phyloP scores from a whole-genome alignment of 768 basidiomycete species.

The Cyathus striatus region DNA sequence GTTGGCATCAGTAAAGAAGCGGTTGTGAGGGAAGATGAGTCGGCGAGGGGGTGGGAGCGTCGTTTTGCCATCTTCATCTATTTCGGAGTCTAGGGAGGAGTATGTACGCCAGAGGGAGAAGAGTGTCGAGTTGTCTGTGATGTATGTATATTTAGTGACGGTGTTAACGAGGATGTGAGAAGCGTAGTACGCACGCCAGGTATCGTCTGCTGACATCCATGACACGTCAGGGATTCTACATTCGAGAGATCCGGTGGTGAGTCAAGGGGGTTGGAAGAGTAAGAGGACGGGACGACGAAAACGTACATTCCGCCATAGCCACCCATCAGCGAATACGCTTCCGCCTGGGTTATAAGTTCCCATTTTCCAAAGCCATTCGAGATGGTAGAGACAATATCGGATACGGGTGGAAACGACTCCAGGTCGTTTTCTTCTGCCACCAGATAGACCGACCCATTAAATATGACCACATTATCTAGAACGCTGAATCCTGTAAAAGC shows the following conservation, averaged over 20 bases:
- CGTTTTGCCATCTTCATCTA: constrained; percentile 38
- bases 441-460: constrained; percentile 68
- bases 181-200: constrained; percentile 37
- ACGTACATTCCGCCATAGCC: constrained; percentile 48
- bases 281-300: constrained; percentile 3
- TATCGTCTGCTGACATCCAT: constrained; percentile 56
- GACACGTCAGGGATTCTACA: constrained; percentile 62
- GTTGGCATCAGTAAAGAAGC: constrained; percentile 48
- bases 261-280: constrained; percentile 1
- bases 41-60: constrained; percentile 65
- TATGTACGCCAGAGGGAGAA: constrained; percentile 77
- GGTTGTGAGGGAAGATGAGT: constrained; percentile 68
- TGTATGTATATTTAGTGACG: constrained; percentile 8
- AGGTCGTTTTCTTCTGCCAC: constrained; percentile 55
- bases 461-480: constrained; percentile 75
- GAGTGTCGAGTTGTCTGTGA: constrained; percentile 71
- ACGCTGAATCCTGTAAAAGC: constrained; percentile 66
- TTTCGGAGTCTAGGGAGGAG: constrained; percentile 49
- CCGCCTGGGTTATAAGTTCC: constrained; percentile 47
- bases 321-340: constrained; percentile 47
- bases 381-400: constrained; percentile 42
- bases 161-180: constrained; percentile 7
- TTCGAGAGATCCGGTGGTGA: background rate
- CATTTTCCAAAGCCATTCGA: constrained; percentile 42
- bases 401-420: constrained; percentile 52